Evolutionary conservation across 2,329 filamentous ascomycete genomes (phyloP).

Genomic region (Alternaria arbusti): DNA sequence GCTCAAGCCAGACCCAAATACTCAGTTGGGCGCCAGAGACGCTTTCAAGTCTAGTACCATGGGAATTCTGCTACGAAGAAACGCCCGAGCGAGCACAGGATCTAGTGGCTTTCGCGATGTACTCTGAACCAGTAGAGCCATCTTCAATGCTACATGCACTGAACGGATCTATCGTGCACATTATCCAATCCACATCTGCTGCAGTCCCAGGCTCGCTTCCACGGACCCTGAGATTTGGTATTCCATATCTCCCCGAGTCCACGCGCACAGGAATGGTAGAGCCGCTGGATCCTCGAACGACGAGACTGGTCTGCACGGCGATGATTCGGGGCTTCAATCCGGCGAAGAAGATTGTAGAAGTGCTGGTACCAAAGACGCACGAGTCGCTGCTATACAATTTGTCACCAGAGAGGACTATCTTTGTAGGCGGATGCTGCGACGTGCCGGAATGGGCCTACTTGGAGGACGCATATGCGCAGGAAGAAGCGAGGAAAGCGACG

Average conservation of each 20-base stretch:
- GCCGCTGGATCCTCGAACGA: slow-evolving; percentile 65
- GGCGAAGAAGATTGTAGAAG: slow-evolving; percentile 61
- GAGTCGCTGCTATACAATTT: slow-evolving; percentile 29
- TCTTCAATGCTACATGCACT: slow-evolving; percentile 69
- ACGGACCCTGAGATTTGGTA: slow-evolving; percentile 56
- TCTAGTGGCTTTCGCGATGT: slow-evolving; percentile 69
- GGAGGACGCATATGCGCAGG: slow-evolving; percentile 34
- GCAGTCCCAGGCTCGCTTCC: slow-evolving; percentile 42
- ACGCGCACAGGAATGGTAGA: slow-evolving; percentile 52
- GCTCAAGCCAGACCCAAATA: slow-evolving; percentile 16
- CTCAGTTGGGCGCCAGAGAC: slow-evolving; percentile 61
- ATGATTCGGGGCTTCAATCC: slow-evolving; percentile 74
- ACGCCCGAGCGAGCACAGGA: slow-evolving; percentile 53
- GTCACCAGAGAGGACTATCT: slow-evolving; percentile 35
- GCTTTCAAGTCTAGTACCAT: slow-evolving; percentile 64
- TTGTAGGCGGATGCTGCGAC: slow-evolving; percentile 42
- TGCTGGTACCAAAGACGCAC: slow-evolving; percentile 66
- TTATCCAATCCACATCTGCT: slow-evolving; percentile 66
- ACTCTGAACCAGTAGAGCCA: slow-evolving; percentile 68
- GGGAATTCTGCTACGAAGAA: slow-evolving; percentile 66
- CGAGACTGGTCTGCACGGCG: slow-evolving; percentile 67
- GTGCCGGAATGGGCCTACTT: slow-evolving; percentile 44
- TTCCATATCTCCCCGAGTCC: slow-evolving; percentile 66
- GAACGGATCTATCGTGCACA: slow-evolving; percentile 72
- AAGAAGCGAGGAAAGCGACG: not conserved